Evolutionary conservation across 768 basidiomycete genomes (phyloP), one percentile per base, ranked within the genome.

Genomic region (Cystobasidium tubakii): DNA sequence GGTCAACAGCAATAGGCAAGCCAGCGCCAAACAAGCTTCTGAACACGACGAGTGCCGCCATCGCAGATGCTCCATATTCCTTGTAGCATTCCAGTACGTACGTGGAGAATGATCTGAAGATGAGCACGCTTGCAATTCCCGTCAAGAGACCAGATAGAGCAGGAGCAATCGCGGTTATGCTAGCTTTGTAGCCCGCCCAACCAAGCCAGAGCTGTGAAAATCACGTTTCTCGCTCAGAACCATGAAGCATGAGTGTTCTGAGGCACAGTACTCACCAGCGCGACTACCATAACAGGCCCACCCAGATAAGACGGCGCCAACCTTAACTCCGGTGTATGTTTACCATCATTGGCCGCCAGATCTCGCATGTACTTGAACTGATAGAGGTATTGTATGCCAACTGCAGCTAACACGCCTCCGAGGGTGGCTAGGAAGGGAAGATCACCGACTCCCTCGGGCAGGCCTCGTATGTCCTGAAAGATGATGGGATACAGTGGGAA

Each of bases 401-500:
- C 69, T 12, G 67, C 76, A 25, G 27, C 21, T 1, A 44, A 25
- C 9, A 78, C 76, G 2, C 80, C 80, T 17, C 73, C 53, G 42
- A 80, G 73, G 3, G 79, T 75, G n/a, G 79, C 77, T 15, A 81
- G 75, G 73, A 81, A 81, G 62, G 79, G 74, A 15, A 79, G 73
- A 1, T 80, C 81, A 0, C 63, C 62, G 13, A 77, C 70, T 25
- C 80, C 80, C 0, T 78, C 62, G 75, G 80, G 80, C 25, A 81
- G 65, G 44, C 79, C 75, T 74, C 81, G 81, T 3, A 64, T 44
- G 33, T 72, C 62, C 10, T 74, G 75, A 67, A 80, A 81, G 50
- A 81, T 78, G 73, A 81, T 77, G 1, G 80, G 81, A 74, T 79
- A 80, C 1, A 78, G 77, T 62, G 80, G 80, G 77, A 80, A 81